Evolutionary conservation across 2,329 filamentous ascomycete species (phyloP), one percentile per base, ranked within the genome.

Genomic region (Curvularia spicifera): DNA sequence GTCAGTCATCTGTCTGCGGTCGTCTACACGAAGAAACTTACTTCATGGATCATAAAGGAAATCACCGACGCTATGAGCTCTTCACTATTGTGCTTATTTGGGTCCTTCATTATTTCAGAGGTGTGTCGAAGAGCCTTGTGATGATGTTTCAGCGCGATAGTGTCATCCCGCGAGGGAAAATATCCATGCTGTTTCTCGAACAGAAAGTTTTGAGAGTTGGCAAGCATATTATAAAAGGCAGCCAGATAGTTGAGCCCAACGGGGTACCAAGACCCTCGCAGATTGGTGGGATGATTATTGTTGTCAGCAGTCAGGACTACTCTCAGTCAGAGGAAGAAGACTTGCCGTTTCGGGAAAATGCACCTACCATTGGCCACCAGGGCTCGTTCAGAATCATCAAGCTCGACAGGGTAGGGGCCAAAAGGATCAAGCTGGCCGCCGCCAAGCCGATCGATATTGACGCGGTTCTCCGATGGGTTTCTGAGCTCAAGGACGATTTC

Each of bases 31-130:
- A 6, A 18, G 9, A 8, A 22, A 51, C 64, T 60, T 56, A 73
- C 71, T 59, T 70, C 63, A 53, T 74, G 69, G 13, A 67, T 69
- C 65, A 71, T 71, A 18, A 73, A 70, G 2, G 68, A 64, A 3
- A 53, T 52, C 4, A 74, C 54, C 1, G 61, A 52, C 12, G 68
- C 61, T 35, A 72, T 48, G 12, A 64, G 47, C 28, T 66, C 66
- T 15, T 72, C 64, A 20, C 61, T 71, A 0, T 57, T 61, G n/a
- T 69, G 66, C n/a, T 65, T 61, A 1, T 49, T 31, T 2, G 67
- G 53, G 28, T 71, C 61, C 15, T 67, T 63, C 61, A 74, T 58
- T 37, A 67, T 61, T 37, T 67, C 53, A 8, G 43, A 56, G 5
- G 66, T 66, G 18, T 64, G 39, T 29, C 59, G 57, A 22, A 73